Evolutionary conservation across 768 basidiomycete genomes (phyloP).

Genomic region (Cystoderma amianthinum): DNA sequence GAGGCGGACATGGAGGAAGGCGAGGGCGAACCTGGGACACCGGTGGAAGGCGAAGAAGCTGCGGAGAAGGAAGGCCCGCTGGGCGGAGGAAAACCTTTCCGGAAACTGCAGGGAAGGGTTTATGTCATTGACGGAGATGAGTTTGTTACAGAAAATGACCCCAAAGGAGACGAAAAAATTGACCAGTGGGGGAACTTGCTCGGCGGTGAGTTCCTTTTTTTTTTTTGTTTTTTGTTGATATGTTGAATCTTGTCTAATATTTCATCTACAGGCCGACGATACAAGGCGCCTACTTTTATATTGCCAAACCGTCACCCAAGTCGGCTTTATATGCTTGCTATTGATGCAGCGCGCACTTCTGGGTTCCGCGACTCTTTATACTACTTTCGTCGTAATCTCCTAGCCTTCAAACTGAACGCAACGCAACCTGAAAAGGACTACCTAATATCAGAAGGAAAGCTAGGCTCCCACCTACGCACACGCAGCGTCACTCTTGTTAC

Average conservation of each 20-base stretch:
- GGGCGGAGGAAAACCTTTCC: constrained; percentile 62
- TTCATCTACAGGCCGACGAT: constrained; percentile 71
- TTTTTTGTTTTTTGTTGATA: background rate
- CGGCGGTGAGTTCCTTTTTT: constrained; percentile 51
- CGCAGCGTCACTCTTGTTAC: constrained; percentile 92
- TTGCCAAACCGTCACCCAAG: constrained; percentile 81
- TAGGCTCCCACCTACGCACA: constrained; percentile 83
- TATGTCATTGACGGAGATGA: constrained; percentile 88
- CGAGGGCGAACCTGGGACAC: constrained; percentile 18
- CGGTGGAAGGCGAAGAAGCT: constrained; percentile 19
- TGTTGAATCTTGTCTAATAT: constrained; percentile 3
- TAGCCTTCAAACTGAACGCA: constrained; percentile 87
- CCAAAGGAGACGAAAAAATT: constrained; percentile 88
- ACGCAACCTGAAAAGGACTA: constrained; percentile 89
- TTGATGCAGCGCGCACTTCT: constrained; percentile 93
- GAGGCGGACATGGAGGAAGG: constrained; percentile 25
- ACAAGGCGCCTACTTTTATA: constrained; percentile 87
- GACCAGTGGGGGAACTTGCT: constrained; percentile 78
- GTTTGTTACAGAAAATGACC: constrained; percentile 74
- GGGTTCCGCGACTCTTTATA: constrained; percentile 98
- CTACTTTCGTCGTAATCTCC: constrained; percentile 89
- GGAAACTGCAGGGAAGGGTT: constrained; percentile 64
- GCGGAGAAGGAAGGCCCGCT: constrained; percentile 36
- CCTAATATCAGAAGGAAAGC: constrained; percentile 82
- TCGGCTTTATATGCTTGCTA: constrained; percentile 89